Conservation (phyloP, 2,329 filamentous ascomycete species). For the Lanzia echinophila region DNA sequence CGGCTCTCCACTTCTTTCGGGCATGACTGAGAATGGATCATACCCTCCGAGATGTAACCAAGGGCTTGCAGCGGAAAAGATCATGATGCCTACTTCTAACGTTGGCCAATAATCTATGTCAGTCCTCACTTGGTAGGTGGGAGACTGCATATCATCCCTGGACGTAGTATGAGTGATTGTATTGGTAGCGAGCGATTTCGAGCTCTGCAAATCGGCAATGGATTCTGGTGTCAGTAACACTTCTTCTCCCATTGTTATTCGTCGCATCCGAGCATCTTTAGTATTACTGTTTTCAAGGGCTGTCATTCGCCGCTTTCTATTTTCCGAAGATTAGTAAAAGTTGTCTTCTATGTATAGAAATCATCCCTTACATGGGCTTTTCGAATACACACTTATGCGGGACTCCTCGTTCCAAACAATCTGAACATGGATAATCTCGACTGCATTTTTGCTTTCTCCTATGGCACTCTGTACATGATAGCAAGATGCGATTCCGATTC, state of each 20-base stretch:
- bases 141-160: not conserved
- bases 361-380: slow-evolving; percentile 12
- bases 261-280: slow-evolving; percentile 8
- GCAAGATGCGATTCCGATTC: slow-evolving; percentile 14
- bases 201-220: slow-evolving; percentile 2
- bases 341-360: not conserved
- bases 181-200: not conserved
- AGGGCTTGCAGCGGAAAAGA: not conserved
- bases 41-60: not conserved
- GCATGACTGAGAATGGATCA: slow-evolving; percentile 4
- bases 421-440: slow-evolving; percentile 14
- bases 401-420: slow-evolving; percentile 17
- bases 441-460: slow-evolving; percentile 24
- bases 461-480: slow-evolving; percentile 22
- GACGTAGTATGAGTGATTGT: not conserved
- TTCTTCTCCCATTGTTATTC: slow-evolving; percentile 14
- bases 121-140: too few relatives aligned
- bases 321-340: not conserved
- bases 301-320: not conserved
- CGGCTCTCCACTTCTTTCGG: slow-evolving; percentile 1
- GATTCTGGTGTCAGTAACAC: slow-evolving; percentile 17
- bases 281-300: slow-evolving; percentile 1
- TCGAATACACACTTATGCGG: slow-evolving; percentile 18
- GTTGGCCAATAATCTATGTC: not conserved
- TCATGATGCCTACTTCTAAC: not conserved